phyloP scores from a whole-genome alignment of 2,329 filamentous ascomycete genomes.

The Penicillium sp. region DNA sequence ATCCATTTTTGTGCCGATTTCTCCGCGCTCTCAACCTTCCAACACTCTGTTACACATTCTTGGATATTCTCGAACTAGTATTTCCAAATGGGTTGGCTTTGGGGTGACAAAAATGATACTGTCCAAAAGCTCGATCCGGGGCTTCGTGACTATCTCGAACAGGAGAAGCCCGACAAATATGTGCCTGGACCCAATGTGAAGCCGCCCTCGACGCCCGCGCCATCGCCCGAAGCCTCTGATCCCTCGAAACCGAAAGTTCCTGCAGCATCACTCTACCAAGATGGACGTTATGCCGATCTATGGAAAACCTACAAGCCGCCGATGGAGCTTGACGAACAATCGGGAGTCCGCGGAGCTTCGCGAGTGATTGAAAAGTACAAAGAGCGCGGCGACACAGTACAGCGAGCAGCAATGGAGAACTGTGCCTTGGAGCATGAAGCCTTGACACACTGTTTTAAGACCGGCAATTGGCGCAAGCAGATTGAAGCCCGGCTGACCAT shows the following conservation, averaged over 20 bases:
- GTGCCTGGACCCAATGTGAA: constrained; percentile 35
- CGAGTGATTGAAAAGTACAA: constrained; percentile 82
- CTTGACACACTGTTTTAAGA: constrained; percentile 77
- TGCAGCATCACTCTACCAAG: constrained; percentile 60
- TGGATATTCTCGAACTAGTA: neutral
- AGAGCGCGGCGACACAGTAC: constrained; percentile 73
- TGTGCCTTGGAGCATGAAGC: constrained; percentile 83
- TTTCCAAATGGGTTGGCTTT: constrained; percentile 61
- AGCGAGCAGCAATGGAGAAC: constrained; percentile 83
- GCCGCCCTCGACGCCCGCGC: constrained; percentile 22
- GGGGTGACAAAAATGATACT: constrained; percentile 59
- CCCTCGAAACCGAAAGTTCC: constrained; percentile 37
- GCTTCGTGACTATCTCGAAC: constrained; percentile 78
- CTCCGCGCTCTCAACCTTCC: constrained; percentile 17
- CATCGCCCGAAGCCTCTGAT: constrained; percentile 23
- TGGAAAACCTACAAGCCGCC: constrained; percentile 89
- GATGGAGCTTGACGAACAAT: constrained; percentile 61
- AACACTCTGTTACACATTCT: neutral
- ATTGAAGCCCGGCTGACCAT: constrained; percentile 60
- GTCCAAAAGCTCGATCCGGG: constrained; percentile 75
- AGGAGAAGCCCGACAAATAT: constrained; percentile 75
- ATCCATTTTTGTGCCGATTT: constrained; percentile 29
- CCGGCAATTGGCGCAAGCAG: constrained; percentile 64
- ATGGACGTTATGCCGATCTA: constrained; percentile 76
- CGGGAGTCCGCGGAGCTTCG: constrained; percentile 74